Conservation (phyloP, 192 early-diverging fungal species). For the Dispira simplex region DNA sequence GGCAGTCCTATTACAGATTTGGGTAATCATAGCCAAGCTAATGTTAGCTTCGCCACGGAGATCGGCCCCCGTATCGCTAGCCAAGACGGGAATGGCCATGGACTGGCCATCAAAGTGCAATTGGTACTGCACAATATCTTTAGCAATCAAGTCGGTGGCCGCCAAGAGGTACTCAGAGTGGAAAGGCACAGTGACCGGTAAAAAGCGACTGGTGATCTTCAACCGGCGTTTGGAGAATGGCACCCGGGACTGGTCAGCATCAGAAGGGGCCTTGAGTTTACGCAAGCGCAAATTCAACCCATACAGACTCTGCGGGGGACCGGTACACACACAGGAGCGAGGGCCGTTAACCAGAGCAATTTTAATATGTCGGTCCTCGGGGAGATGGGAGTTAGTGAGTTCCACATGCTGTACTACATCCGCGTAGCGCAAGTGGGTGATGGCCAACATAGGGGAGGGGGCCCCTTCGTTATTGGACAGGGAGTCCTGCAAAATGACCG, state of each 20-base stretch:
- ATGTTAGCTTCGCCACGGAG: constrained; percentile 37
- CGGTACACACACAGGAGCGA: constrained; percentile 76
- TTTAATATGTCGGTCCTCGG: constrained; percentile 65
- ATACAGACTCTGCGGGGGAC: constrained; percentile 80
- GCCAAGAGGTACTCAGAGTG: constrained; percentile 64
- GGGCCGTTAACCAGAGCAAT: constrained; percentile 86
- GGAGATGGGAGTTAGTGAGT: constrained; percentile 73
- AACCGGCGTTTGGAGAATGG: constrained; percentile 81
- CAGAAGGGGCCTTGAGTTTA: constrained; percentile 77
- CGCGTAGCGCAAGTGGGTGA: constrained; percentile 63
- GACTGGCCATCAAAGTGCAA: constrained; percentile 45
- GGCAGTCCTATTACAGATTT: constrained; percentile 53
- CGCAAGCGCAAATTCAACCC: constrained; percentile 82
- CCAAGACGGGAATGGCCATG: constrained; percentile 59
- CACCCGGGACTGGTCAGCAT: constrained; percentile 75
- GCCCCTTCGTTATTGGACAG: constrained; percentile 78
- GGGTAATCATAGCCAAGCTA: constrained; percentile 47
- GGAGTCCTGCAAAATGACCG: constrained; percentile 80
- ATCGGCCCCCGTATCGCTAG: constrained; percentile 71
- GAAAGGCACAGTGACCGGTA: constrained; percentile 87
- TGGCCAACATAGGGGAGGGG: constrained; percentile 83
- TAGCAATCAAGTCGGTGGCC: constrained; percentile 41
- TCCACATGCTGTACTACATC: constrained; percentile 78
- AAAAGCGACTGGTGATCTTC: constrained; percentile 80
- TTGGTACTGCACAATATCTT: constrained; percentile 48